Percentiles rank a stretch among this genome's conserved stretches.
Conservation (phyloP, 768 basidiomycete species). For the Lyophyllum decastes region DNA sequence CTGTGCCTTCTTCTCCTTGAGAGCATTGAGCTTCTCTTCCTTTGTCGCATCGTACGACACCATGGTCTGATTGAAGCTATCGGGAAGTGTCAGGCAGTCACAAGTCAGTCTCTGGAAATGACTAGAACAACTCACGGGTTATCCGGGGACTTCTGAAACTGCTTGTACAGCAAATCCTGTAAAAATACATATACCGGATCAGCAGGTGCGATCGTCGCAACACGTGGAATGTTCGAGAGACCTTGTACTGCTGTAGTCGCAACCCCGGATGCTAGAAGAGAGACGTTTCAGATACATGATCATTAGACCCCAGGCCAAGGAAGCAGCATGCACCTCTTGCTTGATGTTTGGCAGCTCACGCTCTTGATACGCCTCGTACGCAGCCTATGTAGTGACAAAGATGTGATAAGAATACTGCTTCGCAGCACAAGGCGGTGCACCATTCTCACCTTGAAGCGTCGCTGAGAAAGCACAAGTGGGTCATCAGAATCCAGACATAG, state of each 20-base stretch:
- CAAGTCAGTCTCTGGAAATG: not conserved
- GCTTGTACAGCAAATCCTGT: conserved; percentile 86
- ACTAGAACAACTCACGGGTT: conserved; percentile 69
- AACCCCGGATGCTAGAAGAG: conserved; percentile 77
- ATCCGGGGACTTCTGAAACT: conserved; percentile 95
- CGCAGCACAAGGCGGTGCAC: not conserved
- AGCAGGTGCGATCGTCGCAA: not conserved
- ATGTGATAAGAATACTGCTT: conserved; percentile 3
- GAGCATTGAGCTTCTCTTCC: conserved; percentile 79
- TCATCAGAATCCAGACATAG: conserved; percentile 2
- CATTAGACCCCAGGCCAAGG: not conserved
- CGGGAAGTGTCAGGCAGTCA: not conserved
- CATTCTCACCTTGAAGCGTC: conserved; percentile 77
- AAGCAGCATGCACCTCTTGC: conserved; percentile 55
- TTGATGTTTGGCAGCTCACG: conserved; percentile 79
- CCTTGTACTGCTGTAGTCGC: conserved; percentile 88
- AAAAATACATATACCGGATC: conserved; percentile 5
- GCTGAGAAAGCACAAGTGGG: conserved; percentile 40
- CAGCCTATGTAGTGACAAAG: conserved; percentile 48
- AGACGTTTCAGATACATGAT: conserved; percentile 7
- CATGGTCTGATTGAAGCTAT: conserved; percentile 81
- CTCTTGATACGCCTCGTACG: conserved; percentile 91
- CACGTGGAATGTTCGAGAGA: conserved; percentile 19
- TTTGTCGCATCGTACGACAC: conserved; percentile 85
- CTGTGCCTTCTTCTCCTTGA: conserved; percentile 66